Evolutionary conservation across 192 early-diverging fungal genomes (phyloP), one percentile per base, ranked within the genome.

Genomic region (Backusella sp.): DNA sequence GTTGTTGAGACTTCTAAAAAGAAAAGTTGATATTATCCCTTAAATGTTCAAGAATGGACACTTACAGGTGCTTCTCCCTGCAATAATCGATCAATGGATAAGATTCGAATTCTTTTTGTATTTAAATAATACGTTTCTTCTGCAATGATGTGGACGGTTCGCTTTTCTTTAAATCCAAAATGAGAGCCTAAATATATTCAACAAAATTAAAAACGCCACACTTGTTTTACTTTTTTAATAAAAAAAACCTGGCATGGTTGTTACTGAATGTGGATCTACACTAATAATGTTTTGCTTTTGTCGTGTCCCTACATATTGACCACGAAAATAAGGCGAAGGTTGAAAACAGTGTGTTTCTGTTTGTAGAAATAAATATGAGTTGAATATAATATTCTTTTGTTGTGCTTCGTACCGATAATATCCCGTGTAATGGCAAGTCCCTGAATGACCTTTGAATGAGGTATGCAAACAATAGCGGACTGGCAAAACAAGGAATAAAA

Each of bases 241-340:
- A 32, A 32, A 32, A 32, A 32, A 32, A 86, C 87, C 87, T 74
- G 82, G 81, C 15, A 89, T 79, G 35, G 81, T 82, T 32, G 76
- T 79, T 34, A 89, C 78, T 26, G 62, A 70, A 39, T 80, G 79
- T 66, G 78, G 72, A 44, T 88, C 87, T 53, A 88, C 81, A 34
- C 78, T 71, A 28, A 88, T 81, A 6, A 86, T 83, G 35, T 87
- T 89, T 19, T 83, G 79, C 72, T 87, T 89, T 21, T 83, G 81
- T 76, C 74, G 74, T 1, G 83, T 66, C 14, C 83, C 82, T 39
- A 81, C 80, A 67, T 79, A 89, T 73, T 89, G 86, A 32, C 84
- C 88, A 52, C 75, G 82, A 68, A 73, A 89, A 73, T 89, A 89
- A n/a, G 88, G 88, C 9, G 88, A 89, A 0, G 82, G 79, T 6